These are phyloP conservation scores for Epichloe aotearoae DNA, from an alignment of 2,329 filamentous ascomycete genomes.

Conservation along the genomic window DNA sequence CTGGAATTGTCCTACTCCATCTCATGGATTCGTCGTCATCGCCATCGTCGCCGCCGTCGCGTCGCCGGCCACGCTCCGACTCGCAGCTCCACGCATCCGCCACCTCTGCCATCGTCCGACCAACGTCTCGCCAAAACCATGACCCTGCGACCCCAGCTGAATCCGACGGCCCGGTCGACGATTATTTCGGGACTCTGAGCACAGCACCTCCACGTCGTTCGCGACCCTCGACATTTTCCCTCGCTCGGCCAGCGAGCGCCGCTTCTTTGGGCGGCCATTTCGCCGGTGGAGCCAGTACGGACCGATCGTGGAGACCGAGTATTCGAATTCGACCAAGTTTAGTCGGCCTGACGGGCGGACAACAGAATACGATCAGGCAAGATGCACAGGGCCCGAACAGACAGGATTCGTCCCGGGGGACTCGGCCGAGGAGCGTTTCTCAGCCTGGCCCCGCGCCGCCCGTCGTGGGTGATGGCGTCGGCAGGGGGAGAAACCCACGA, in stretches of 20 bases:
- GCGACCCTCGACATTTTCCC: constrained; percentile 3
- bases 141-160: not conserved
- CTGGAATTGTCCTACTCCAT: not conserved
- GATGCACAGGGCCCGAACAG: not conserved
- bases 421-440: constrained; percentile 23
- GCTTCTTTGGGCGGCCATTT: not conserved
- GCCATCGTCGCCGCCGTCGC: not conserved
- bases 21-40: constrained; percentile 5
- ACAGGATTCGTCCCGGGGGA: not conserved
- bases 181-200: constrained; percentile 1
- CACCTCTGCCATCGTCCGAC: not conserved
- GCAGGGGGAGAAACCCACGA: constrained; percentile 16
- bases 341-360: not conserved
- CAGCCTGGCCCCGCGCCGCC: constrained; percentile 18
- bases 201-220: constrained; percentile 3
- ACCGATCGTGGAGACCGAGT: constrained; percentile 10
- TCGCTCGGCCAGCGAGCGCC: constrained; percentile 1
- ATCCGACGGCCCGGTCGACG: constrained; percentile 1
- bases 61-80: constrained; percentile 2
- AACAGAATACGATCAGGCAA: not conserved
- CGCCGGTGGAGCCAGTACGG: not conserved
- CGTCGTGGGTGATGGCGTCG: constrained; percentile 8
- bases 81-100: not conserved
- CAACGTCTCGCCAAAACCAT: not conserved
- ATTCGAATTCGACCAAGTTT: constrained; percentile 12